phyloP scores from a whole-genome alignment of 1,284 basidiomycete species.

The Microbotryum scabiosae region DNA sequence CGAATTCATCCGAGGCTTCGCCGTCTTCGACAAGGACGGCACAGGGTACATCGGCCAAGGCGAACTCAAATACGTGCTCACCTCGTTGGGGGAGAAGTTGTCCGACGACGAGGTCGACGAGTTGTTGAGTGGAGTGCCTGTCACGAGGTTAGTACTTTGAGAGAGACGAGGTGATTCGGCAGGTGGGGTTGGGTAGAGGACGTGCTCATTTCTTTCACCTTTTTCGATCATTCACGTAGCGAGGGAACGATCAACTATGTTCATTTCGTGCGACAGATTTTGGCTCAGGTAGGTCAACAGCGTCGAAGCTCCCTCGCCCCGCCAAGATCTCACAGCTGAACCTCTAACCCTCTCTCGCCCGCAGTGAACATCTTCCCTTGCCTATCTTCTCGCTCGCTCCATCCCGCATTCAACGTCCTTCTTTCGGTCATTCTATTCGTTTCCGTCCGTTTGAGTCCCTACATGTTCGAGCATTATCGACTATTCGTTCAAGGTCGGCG shows the following conservation, averaged over 20 bases:
- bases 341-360: neutral
- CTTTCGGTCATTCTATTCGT: too few relatives aligned
- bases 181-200: conserved; percentile 35
- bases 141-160: conserved; percentile 58
- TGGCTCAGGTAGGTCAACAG: conserved; percentile 51
- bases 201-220: too few relatives aligned
- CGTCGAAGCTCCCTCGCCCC: neutral
- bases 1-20: conserved; percentile 98
- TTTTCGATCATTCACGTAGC: conserved; percentile 43
- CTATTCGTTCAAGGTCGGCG: too few relatives aligned
- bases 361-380: neutral
- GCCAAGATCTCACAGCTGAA: neutral
- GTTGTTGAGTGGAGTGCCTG: conserved; percentile 85
- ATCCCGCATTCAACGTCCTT: too few relatives aligned
- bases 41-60: conserved; percentile 94
- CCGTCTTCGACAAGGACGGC: conserved; percentile 97
- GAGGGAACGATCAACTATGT: conserved; percentile 98
- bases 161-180: conserved; percentile 25
- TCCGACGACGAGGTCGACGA: conserved; percentile 96
- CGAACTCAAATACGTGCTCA: conserved; percentile 84
- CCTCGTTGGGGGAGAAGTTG: conserved; percentile 96
- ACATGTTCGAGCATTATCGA: too few relatives aligned
- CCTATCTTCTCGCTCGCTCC: too few relatives aligned
- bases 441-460: too few relatives aligned
- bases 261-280: conserved; percentile 84